phyloP scores from a whole-genome alignment of 2,329 filamentous ascomycete genomes.

The Colletotrichum lentis region DNA sequence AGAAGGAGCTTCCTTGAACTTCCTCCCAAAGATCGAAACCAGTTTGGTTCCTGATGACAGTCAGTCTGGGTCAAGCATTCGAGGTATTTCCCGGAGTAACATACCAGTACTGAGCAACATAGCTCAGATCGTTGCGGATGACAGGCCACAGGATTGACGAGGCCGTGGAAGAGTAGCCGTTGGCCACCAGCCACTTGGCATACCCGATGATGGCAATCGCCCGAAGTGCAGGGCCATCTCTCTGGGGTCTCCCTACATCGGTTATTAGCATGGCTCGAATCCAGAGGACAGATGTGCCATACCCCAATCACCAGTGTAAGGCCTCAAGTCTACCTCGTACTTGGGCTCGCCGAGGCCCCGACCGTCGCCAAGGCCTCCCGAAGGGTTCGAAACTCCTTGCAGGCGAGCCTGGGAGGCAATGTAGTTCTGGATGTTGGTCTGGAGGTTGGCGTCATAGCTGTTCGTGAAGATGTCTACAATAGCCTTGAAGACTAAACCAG shows the following conservation, averaged over 20 bases:
- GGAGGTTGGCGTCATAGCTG: constrained; percentile 65
- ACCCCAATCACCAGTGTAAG: constrained; percentile 75
- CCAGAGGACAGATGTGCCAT: constrained; percentile 8
- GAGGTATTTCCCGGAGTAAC: constrained; percentile 7
- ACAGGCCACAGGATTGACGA: constrained; percentile 73
- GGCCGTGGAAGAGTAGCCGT: constrained; percentile 68
- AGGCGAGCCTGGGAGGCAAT: constrained; percentile 72
- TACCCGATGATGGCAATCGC: constrained; percentile 78
- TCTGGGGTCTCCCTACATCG: constrained; percentile 71
- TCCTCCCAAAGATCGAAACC: constrained; percentile 88
- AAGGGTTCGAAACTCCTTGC: constrained; percentile 74
- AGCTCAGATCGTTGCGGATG: constrained; percentile 77
- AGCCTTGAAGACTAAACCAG: constrained; percentile 73
- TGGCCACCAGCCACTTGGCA: constrained; percentile 73
- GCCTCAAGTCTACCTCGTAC: constrained; percentile 69
- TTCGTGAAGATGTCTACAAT: constrained; percentile 72
- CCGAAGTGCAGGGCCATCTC: constrained; percentile 80
- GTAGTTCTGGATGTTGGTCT: constrained; percentile 71
- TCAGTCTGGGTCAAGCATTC: too few species aligned
- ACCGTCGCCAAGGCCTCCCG: constrained; percentile 63
- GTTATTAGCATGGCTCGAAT: constrained; percentile 8
- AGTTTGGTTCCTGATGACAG: constrained; percentile 57
- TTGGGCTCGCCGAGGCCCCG: constrained; percentile 75
- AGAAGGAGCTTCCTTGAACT: constrained; percentile 78
- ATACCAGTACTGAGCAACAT: constrained; percentile 76